phyloP scores from a whole-genome alignment of 176 grass and related monocot genomes.

The Dendrocalamus sinicus region DNA sequence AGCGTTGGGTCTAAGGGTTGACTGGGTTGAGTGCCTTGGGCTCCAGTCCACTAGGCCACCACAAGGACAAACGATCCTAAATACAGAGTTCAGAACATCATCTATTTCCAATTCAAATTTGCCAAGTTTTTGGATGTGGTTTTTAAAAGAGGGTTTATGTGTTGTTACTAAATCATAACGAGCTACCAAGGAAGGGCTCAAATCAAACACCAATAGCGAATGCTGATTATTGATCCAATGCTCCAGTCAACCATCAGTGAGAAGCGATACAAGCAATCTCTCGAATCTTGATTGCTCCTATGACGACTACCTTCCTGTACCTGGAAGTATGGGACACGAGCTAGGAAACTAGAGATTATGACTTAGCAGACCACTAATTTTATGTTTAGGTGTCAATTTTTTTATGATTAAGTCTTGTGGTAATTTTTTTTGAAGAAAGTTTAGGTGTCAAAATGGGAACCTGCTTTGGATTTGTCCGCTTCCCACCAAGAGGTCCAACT shows the following conservation, averaged over 20 bases:
- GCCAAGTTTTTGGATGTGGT: neutral
- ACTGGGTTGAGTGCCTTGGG: constrained; percentile 15
- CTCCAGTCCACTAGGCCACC: neutral
- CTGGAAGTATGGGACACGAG: constrained; percentile 15
- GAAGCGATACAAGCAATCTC: constrained; percentile 34
- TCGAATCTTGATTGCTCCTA: constrained; percentile 3
- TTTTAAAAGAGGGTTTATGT: neutral
- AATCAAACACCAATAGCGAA: neutral
- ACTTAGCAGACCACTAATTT: constrained; percentile 20
- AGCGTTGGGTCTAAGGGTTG: constrained; percentile 43
- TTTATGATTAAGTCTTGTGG: neutral
- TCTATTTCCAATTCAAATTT: neutral
- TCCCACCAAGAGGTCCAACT: constrained; percentile 54
- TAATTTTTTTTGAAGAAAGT: constrained; percentile 24
- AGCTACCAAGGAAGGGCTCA: neutral
- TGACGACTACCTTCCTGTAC: constrained; percentile 17
- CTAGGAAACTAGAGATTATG: neutral
- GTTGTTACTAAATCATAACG: neutral
- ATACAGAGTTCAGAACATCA: neutral
- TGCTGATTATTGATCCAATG: neutral
- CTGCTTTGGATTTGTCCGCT: constrained; percentile 57
- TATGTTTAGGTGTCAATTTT: neutral
- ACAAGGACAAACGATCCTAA: neutral
- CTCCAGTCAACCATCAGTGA: constrained; percentile 26
- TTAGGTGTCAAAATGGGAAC: constrained; percentile 47